phyloP scores from a whole-genome alignment of 2,329 filamentous ascomycete genomes.

The Zymoseptoria pseudotritici region DNA sequence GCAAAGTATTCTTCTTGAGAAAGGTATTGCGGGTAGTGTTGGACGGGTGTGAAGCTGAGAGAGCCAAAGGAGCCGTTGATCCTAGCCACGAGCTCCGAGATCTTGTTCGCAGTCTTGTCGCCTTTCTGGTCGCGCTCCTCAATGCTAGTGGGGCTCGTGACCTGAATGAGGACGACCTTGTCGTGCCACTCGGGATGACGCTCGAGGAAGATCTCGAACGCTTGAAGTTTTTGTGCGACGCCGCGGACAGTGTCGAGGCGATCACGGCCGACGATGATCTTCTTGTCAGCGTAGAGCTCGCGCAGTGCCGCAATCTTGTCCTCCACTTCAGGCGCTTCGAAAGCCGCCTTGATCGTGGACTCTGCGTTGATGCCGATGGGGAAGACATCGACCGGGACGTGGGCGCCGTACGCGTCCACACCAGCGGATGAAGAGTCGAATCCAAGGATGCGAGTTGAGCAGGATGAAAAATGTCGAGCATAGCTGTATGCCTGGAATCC shows the following conservation, averaged over 20 bases:
- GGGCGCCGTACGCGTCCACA: constrained; percentile 80
- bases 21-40: constrained; percentile 91
- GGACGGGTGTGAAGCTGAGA: constrained; percentile 79
- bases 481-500: constrained; percentile 96
- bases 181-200: constrained; percentile 86
- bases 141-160: constrained; percentile 67
- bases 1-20: constrained; percentile 89
- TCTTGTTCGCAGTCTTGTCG: constrained; percentile 77
- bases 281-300: constrained; percentile 77
- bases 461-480: constrained; percentile 87
- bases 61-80: constrained; percentile 91
- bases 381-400: constrained; percentile 87
- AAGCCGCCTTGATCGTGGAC: constrained; percentile 68
- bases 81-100: constrained; percentile 80
- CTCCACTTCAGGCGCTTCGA: constrained; percentile 57
- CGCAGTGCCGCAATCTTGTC: constrained; percentile 65
- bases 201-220: constrained; percentile 86
- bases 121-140: constrained; percentile 64
- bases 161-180: constrained; percentile 87
- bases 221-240: constrained; percentile 91
- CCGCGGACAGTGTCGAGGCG: constrained; percentile 88
- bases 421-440: constrained; percentile 80
- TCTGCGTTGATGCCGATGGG: constrained; percentile 90
- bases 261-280: constrained; percentile 90
- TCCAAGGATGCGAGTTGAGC: constrained; percentile 83